phyloP scores from a whole-genome alignment of 345 rosid genomes.

The Punica granatum region DNA sequence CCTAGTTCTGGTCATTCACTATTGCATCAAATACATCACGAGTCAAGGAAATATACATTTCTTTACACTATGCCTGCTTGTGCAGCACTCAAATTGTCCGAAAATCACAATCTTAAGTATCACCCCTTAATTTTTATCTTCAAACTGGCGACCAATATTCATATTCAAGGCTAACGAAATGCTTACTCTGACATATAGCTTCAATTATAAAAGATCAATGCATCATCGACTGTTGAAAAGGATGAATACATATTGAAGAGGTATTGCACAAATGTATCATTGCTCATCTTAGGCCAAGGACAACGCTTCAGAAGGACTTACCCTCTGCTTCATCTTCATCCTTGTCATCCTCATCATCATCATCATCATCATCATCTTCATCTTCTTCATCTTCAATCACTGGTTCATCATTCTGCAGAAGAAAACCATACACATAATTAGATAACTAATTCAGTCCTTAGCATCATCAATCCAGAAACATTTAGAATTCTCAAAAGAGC shows the following conservation, averaged over 20 bases:
- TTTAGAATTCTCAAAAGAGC: neutral
- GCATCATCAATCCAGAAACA: neutral
- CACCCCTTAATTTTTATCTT: neutral
- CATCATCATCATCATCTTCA: conserved; percentile 61
- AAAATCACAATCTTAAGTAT: neutral
- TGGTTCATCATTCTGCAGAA: conserved; percentile 48
- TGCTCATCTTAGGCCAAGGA: neutral
- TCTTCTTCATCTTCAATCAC: conserved; percentile 64
- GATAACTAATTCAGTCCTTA: neutral
- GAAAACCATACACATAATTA: neutral
- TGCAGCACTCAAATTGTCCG: neutral
- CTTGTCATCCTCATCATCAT: conserved; percentile 39
- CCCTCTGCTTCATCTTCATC: conserved; percentile 59
- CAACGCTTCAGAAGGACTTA: conserved; percentile 1
- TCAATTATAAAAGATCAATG: neutral
- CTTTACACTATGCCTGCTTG: neutral
- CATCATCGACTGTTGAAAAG: neutral
- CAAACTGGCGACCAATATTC: too few species aligned
- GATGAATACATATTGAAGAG: neutral
- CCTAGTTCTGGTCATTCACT: neutral
- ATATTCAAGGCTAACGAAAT: neutral
- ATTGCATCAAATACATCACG: neutral
- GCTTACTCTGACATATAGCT: neutral
- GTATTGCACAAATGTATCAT: neutral
- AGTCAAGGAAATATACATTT: neutral